Evolutionary conservation across 108 stramenopile species (phyloP), one percentile per base, ranked within the genome.

Genomic region (Cylindrotheca closterium): DNA sequence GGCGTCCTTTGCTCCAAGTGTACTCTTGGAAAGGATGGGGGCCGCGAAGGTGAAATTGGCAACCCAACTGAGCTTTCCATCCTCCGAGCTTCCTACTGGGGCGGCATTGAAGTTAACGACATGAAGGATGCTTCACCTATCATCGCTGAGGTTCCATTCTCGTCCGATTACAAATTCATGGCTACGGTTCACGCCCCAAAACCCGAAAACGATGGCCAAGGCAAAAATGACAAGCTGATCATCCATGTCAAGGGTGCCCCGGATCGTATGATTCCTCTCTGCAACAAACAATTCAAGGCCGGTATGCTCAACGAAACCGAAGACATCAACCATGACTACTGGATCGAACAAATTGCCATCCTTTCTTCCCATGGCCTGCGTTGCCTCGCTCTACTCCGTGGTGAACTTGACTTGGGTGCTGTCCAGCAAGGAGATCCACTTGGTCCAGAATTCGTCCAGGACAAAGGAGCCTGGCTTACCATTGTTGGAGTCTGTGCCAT

Each of bases 241-340:
- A 85, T 93, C 29, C 81, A 89, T 62, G 87, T 97, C 58, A 98
- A 98, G 89, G 97, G 97, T 58, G 97, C 97, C 17, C 97, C 95
- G 22, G 97, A 98, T 64, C 77, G 86, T 21, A 86, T 98, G 77
- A 65, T 98, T 51, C 71, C 70, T 33, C 60, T 82, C 87, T 95
- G 84, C 74, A 71, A 51, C 45, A 65, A 58, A 64, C 86, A 79
- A 71, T 75, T 60, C 80, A 88, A 74, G 60, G 82, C 26, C 71
- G 87, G 48, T 54, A 64, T 58, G 32, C 70, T 61, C 70, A 81
- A 32, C 32, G 81, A 69, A 57, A 67, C 88, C 23, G 91, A 92
- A 71, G 84, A 84, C 26, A 70, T 79, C 47, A 71, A 95, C 47
- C 73, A 63, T 15, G 74, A 88, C 31, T 89, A 79, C 68, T 92